These are phyloP conservation scores for Trapa bicornis DNA, from an alignment of 345 rosid species.

Conservation along the genomic window DNA sequence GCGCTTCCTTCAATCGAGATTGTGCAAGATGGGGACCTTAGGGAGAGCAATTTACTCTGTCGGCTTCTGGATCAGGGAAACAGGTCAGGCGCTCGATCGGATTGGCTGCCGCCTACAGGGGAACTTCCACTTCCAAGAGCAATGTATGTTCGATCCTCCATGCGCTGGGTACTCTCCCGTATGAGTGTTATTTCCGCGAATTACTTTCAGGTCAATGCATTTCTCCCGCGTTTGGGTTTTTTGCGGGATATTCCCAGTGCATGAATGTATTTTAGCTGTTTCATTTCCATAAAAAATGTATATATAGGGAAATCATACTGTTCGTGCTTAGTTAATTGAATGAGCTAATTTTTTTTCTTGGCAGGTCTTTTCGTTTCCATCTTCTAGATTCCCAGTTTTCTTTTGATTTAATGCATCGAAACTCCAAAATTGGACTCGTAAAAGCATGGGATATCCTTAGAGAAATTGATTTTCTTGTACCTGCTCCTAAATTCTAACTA, in stretches of 20 bases:
- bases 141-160: conserved; percentile 32
- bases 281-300: not conserved
- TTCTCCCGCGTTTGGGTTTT: not conserved
- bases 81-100: conserved; percentile 88
- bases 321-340: not conserved
- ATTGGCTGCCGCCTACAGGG: conserved; percentile 92
- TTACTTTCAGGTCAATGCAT: not conserved
- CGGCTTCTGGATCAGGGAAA: conserved; percentile 95
- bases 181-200: not conserved
- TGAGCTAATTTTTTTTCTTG: not conserved
- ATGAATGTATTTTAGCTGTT: not conserved
- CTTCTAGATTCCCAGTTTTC: not conserved
- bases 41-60: conserved; percentile 79
- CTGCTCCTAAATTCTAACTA: not conserved
- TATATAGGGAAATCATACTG: not conserved
- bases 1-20: conserved; percentile 2
- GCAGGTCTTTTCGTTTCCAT: not conserved
- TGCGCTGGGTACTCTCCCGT: not conserved
- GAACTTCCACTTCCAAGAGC: conserved; percentile 64
- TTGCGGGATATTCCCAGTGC: not conserved
- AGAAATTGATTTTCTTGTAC: not conserved
- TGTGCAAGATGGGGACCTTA: conserved; percentile 59
- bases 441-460: not conserved
- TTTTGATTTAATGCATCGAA: no score
- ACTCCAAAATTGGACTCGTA: not conserved